Base-by-base conservation (phyloP, 768 basidiomycete species). In the Termitomyces sp. region DNA sequence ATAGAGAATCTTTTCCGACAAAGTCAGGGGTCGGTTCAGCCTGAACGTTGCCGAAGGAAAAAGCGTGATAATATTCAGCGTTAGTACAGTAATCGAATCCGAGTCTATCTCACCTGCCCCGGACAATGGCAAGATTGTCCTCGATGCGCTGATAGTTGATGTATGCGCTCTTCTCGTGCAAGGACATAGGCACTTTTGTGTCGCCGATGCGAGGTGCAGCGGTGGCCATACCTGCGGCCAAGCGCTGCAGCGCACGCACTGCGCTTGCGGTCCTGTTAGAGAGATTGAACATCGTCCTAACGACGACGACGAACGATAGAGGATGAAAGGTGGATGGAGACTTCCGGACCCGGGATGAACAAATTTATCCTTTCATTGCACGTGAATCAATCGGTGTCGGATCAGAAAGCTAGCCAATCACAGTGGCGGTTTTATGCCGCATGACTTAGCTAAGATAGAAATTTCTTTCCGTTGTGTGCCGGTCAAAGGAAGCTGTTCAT, bases 131-230 rank as follows among this genome's bases (percentile, higher is more conserved):
- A 64, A 98, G 89, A 82, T 96, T 98, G 76, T 98, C 95, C 80
- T 98, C 96, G 73, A 98, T 98, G 61, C 96, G 89, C 77, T 95
- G 93, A 76, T 95, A 94, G 85, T 95, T 95, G 76, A 95, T 94
- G 72, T 85, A 94, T 48, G 85, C 86, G 67, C 81, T 85, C 71
- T 88, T 86, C 75, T 94, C 92, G 65, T 94, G 84, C 66, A 88
- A 80, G 43, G 91, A 92, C 91, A 94, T 94, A 67, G 90, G 77
- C 59, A 95, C 93, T 77, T 93, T 92, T 62, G 89, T 93, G 73
- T 93, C 91, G 61, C 92, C 92, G 67, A 95, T 95, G 68, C 90
- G 82, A 50, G 87, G 81, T 6, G 85, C 81, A 70, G 81, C 88
- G 68, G 91, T 93, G 71, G 93, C 92, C 88, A 94, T 88, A 43